Conservation (phyloP, 306 rosid species). For the barrel medic (Medicago truncatula) region MtrunA17r5.0-ANR NC_053044.1:55766501-55767000, state of each 20-base stretch:
- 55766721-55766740: neutral
- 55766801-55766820: neutral
- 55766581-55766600: neutral
- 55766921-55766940: neutral
- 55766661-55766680: neutral
- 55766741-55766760: neutral
- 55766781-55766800: neutral
- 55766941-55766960: constrained; percentile 24
- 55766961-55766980: constrained; percentile 35
- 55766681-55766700: neutral
- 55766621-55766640: neutral
- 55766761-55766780: neutral
- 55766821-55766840: neutral
- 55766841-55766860: neutral
- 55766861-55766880: constrained; percentile 1
- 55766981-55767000: constrained; percentile 41
- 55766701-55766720: neutral
- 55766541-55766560: constrained; percentile 27
- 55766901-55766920: constrained; percentile 32
- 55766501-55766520: constrained; percentile 15
- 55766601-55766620: neutral
- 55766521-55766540: constrained; percentile 16
- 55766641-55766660: neutral
- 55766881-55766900: constrained; percentile 30
- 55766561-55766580: neutral